Conservation (phyloP, 2,329 filamentous ascomycete genomes). For the Fusarium aywerte region DNA sequence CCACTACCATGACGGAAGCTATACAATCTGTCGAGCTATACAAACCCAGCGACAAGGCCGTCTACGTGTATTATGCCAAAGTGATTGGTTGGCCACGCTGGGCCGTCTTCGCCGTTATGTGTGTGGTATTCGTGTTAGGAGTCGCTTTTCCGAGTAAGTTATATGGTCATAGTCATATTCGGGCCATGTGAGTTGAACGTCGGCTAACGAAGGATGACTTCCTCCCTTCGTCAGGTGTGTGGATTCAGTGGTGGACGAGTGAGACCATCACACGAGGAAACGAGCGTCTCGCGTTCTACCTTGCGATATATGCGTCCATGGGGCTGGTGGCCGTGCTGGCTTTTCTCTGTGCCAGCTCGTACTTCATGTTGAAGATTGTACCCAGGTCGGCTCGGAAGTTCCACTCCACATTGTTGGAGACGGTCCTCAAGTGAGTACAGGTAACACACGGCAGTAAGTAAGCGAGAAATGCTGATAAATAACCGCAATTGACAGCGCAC, state of each 20-base stretch:
- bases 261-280: conserved; percentile 9
- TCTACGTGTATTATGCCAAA: conserved; percentile 12
- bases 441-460: background rate
- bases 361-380: conserved; percentile 8
- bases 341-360: conserved; percentile 10
- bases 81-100: conserved; percentile 12
- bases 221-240: conserved; percentile 5
- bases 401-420: conserved; percentile 7
- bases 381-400: conserved; percentile 8
- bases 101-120: conserved; percentile 7
- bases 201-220: conserved; percentile 6
- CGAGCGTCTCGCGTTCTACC: conserved; percentile 7
- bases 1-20: conserved; percentile 7
- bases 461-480: conserved; percentile 5
- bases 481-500: conserved; percentile 33
- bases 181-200: conserved; percentile 5
- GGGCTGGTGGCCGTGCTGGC: conserved; percentile 5
- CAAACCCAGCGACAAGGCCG: conserved; percentile 9
- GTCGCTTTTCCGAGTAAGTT: conserved; percentile 12
- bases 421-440: conserved; percentile 12
- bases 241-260: conserved; percentile 11
- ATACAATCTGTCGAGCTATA: conserved; percentile 7
- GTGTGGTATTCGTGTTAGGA: conserved; percentile 10
- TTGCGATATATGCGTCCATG: conserved; percentile 11
- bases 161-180: conserved; percentile 6